Evolutionary conservation across 2,329 filamentous ascomycete species (phyloP).

Genomic region (Coniochaeta sp.): DNA sequence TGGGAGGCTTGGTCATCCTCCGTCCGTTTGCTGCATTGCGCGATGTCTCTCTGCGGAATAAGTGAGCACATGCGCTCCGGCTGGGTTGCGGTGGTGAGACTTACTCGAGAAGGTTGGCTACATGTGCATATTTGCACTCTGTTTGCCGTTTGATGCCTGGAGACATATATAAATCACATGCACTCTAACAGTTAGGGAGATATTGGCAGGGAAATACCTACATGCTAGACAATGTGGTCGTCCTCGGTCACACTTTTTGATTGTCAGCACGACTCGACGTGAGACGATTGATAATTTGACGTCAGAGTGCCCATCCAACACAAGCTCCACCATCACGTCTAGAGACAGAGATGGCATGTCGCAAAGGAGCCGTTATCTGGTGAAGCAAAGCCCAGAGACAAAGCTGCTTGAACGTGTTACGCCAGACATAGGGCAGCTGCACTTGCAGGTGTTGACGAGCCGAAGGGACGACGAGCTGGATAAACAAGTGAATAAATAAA

Average conservation of each 20-base stretch:
- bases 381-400: background rate
- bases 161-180: slow-evolving; percentile 14
- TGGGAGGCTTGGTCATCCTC: slow-evolving; percentile 50
- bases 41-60: slow-evolving; percentile 46
- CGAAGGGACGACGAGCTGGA: background rate
- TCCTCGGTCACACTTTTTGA: slow-evolving; percentile 63
- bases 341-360: background rate
- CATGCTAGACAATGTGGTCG: slow-evolving; percentile 62
- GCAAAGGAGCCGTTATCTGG: background rate
- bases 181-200: background rate
- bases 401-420: background rate
- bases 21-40: slow-evolving; percentile 44
- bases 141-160: slow-evolving; percentile 70
- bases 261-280: background rate
- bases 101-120: slow-evolving; percentile 71
- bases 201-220: slow-evolving; percentile 28
- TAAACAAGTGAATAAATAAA: background rate
- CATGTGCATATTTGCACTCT: slow-evolving; percentile 66
- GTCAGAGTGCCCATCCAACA: background rate
- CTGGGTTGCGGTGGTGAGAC: slow-evolving; percentile 17
- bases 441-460: background rate
- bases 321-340: background rate
- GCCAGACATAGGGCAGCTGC: too few species aligned
- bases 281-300: background rate
- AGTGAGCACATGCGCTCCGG: slow-evolving; percentile 3